These are phyloP conservation scores for Suillus placidus DNA, from an alignment of 768 basidiomycete species.

Conservation along the genomic window DNA sequence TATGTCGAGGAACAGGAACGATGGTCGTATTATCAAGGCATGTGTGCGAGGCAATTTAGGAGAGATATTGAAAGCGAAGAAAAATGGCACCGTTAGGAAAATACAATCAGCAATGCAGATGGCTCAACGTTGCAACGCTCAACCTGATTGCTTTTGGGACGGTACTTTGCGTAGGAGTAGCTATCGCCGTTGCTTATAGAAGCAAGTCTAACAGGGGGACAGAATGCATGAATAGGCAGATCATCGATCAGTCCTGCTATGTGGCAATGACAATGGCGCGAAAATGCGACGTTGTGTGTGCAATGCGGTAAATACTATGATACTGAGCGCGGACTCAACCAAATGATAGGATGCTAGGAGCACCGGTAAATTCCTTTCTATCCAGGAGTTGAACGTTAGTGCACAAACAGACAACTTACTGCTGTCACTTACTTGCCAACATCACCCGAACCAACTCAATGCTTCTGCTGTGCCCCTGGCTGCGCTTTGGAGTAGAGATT, in stretches of 20 bases:
- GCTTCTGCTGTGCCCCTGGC: slow-evolving; percentile 21
- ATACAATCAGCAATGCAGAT: too few species aligned
- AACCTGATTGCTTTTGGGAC: background rate
- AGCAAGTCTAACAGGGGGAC: background rate
- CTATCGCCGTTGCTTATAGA: background rate
- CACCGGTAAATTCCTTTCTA: background rate
- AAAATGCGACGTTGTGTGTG: background rate
- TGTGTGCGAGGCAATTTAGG: background rate
- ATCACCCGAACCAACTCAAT: slow-evolving; percentile 5
- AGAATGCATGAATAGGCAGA: background rate
- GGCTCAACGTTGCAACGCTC: background rate
- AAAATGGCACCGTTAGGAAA: background rate
- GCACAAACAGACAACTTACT: background rate
- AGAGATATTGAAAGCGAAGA: background rate
- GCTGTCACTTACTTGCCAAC: slow-evolving; percentile 2
- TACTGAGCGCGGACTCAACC: background rate
- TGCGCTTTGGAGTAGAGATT: slow-evolving; percentile 57
- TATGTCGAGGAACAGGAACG: background rate
- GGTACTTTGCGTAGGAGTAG: background rate
- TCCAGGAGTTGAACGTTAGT: background rate
- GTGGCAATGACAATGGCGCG: background rate
- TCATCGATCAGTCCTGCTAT: background rate
- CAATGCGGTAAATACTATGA: background rate
- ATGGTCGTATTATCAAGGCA: background rate
- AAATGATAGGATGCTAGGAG: background rate